Conservation (phyloP, 805 yeast genomes). For the Yarrowia osloensis region DNA sequence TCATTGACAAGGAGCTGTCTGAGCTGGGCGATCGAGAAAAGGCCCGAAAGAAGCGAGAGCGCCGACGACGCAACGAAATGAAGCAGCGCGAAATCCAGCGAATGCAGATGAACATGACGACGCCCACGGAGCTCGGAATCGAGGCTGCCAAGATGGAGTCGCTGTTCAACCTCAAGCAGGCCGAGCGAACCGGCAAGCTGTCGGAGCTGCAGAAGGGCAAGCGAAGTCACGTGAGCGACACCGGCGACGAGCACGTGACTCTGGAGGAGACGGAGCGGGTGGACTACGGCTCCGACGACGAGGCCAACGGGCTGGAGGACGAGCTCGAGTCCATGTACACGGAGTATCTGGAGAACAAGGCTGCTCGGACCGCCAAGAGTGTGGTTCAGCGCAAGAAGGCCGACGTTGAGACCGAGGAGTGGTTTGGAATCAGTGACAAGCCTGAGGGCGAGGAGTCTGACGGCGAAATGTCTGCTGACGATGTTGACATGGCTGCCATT, state of each 20-base stretch:
- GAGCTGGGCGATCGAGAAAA: constrained; percentile 71
- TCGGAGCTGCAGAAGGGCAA: constrained; percentile 76
- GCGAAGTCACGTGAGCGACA: constrained; percentile 46
- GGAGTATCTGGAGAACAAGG: constrained; percentile 54
- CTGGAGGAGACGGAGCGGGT: constrained; percentile 37
- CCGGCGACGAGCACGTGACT: constrained; percentile 39
- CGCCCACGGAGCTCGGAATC: constrained; percentile 88
- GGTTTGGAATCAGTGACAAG: constrained; percentile 46
- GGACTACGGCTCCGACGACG: constrained; percentile 44
- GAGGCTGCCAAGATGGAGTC: constrained; percentile 86
- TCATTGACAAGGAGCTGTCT: constrained; percentile 80
- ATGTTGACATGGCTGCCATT: constrained; percentile 25
- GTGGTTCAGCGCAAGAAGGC: constrained; percentile 50
- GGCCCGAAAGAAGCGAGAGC: constrained; percentile 72
- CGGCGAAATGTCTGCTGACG: constrained; percentile 33
- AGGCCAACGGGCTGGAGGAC: constrained; percentile 62
- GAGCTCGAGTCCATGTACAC: constrained; percentile 82
- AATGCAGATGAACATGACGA: constrained; percentile 94
- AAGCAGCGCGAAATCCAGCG: constrained; percentile 86
- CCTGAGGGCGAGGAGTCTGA: constrained; percentile 36
- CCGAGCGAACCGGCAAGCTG: constrained; percentile 83
- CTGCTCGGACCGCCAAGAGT: constrained; percentile 50
- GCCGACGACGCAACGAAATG: constrained; percentile 74
- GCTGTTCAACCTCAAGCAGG: constrained; percentile 78
- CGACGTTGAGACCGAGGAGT: constrained; percentile 51